Evolutionary conservation across 164 flowering plant genomes (phyloP), one percentile per base, ranked within the genome.

Genomic region (Nymphaea colorata): DNA sequence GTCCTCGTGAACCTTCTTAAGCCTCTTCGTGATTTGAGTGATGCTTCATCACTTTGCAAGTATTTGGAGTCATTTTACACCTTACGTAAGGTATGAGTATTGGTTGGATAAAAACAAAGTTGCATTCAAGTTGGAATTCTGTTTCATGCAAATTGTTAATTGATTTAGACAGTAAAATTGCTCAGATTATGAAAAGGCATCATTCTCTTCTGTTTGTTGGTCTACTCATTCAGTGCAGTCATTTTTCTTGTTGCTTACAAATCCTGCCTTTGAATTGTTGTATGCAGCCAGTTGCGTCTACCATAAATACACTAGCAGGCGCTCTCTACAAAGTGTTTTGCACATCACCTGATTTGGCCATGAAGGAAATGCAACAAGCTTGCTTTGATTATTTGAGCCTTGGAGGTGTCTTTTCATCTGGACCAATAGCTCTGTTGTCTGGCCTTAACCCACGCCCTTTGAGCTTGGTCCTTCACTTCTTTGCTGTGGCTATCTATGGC

Each of bases 351-450:
- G 97, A 93, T 79, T 84, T 74, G 78, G 96, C 98, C 61, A 85
- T 90, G 76, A 83, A 77, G 59, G 98, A 91, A 79, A 93, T 93
- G 97, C 88, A 96, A 2, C 76, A 93, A 64, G 98, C 98, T 57
- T 93, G 97, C 82, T 93, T 83, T 69, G 96, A 90, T 70, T 90
- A 90, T 73, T 68, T 90, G 42, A 86, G 90, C 69, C 86, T 90
- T 51, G 96, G 96, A 44, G 93, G 96, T 59, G 78, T 83, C 45
- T 90, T 67, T 65, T 84, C 96, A 43, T 65, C 78, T 60, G 96
- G 96, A 47, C 93, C 93, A 10, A 77, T 90, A 7, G 85, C 98
- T 74, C 68, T 93, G 66, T 91, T 93, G 41, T 93, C 96, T 2
- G 96, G 98, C 44, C 74, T 93, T 53, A 93, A 93, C 68, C 96